phyloP scores from a whole-genome alignment of 176 grass and related monocot species.

The Bothriochloa decipiens region DNA sequence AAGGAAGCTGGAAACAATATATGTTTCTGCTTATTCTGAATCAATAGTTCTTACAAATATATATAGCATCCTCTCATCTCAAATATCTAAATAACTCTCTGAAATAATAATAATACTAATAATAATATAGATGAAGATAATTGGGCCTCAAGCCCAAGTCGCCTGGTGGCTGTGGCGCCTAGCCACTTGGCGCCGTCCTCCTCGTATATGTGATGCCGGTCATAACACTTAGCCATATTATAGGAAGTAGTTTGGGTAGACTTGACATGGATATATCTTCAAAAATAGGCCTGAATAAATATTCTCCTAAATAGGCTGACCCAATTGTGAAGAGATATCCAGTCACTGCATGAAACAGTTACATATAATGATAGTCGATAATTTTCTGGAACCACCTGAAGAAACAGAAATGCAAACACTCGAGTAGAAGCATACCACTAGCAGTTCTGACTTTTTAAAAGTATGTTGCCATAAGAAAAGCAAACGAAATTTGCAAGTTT shows the following conservation, averaged over 20 bases:
- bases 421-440: slow-evolving; percentile 50
- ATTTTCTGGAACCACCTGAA: not conserved
- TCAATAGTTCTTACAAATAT: too few relatives aligned
- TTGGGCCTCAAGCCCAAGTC: too few relatives aligned
- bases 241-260: slow-evolving; percentile 20
- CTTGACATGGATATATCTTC: slow-evolving; percentile 63
- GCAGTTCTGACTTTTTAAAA: slow-evolving; percentile 65
- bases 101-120: too few relatives aligned
- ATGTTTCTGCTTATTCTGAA: too few relatives aligned
- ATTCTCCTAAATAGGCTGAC: slow-evolving; percentile 55
- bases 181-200: too few relatives aligned
- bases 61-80: too few relatives aligned
- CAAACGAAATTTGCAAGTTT: slow-evolving; percentile 76
- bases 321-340: slow-evolving; percentile 67
- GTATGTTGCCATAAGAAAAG: slow-evolving; percentile 60
- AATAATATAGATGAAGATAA: too few relatives aligned
- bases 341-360: slow-evolving; percentile 54
- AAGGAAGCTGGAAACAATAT: too few relatives aligned
- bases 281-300: slow-evolving; percentile 54
- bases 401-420: not conserved
- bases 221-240: slow-evolving; percentile 6
- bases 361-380: not conserved
- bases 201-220: too few relatives aligned
- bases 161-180: too few relatives aligned
- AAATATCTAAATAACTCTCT: too few relatives aligned